A percentile compares a stretch with the other conserved stretches of the same genome.
These are phyloP conservation scores for Clonostachys rosea DNA, from an alignment of 2,329 filamentous ascomycete genomes.

Conservation along the genomic window DNA sequence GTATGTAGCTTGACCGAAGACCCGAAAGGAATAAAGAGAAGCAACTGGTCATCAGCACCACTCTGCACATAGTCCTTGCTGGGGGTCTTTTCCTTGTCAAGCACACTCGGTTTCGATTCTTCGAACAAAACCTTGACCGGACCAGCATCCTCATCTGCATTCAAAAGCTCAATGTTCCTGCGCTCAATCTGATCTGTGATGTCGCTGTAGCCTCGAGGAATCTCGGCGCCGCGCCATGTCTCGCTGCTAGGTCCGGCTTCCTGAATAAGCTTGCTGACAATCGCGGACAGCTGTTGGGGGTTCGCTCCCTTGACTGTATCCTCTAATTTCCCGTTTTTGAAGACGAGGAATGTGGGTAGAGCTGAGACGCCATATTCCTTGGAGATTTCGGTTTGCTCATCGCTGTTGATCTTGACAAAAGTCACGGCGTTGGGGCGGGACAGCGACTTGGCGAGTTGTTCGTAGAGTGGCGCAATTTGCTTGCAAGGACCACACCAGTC, in stretches of 20 bases:
- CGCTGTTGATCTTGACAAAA: conserved; percentile 85
- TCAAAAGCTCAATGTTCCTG: conserved; percentile 79
- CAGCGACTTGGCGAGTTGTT: conserved; percentile 66
- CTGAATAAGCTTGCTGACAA: conserved; percentile 65
- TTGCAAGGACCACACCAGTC: conserved; percentile 85
- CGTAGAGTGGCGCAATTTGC: conserved; percentile 77
- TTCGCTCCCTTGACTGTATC: conserved; percentile 73
- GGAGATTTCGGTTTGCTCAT: conserved; percentile 70
- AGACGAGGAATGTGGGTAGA: conserved; percentile 91
- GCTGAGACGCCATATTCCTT: conserved; percentile 67
- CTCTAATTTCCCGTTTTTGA: conserved; percentile 64
- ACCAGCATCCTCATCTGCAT: conserved; percentile 74
- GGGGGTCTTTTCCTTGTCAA: conserved; percentile 42
- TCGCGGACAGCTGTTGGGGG: conserved; percentile 61
- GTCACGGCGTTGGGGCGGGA: conserved; percentile 69
- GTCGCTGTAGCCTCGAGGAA: conserved; percentile 79
- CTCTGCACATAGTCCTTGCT: conserved; percentile 86
- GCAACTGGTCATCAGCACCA: conserved; percentile 93
- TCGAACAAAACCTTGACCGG: conserved; percentile 71
- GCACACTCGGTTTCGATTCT: conserved; percentile 56
- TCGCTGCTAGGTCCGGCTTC: conserved; percentile 43
- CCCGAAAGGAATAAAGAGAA: conserved; percentile 89
- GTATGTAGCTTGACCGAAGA: conserved; percentile 86
- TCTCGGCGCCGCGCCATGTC: conserved; percentile 67
- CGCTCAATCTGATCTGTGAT: conserved; percentile 79